These are phyloP conservation scores for Heritiera littoralis DNA, from an alignment of 345 rosid genomes.

Conservation along the genomic window DNA sequence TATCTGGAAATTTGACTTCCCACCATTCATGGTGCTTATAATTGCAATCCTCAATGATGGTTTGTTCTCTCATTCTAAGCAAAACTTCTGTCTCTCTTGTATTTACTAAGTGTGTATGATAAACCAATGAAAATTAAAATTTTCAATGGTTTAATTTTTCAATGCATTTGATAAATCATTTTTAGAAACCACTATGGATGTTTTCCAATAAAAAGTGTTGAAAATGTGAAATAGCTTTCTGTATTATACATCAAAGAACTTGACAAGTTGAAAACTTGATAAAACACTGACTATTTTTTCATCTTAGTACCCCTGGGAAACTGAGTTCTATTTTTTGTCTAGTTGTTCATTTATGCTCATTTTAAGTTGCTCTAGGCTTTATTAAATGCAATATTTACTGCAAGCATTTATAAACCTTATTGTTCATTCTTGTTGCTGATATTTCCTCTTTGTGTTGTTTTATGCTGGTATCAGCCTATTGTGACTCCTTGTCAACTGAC, in stretches of 20 bases:
- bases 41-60: conserved; percentile 98
- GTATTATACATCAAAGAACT: not conserved
- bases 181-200: not conserved
- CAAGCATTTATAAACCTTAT: not conserved
- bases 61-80: conserved; percentile 32
- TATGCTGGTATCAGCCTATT: not conserved
- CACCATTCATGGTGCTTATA: conserved; percentile 99
- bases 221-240: no score
- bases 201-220: not conserved
- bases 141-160: no score
- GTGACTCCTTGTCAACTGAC: conserved; percentile 23
- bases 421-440: conserved; percentile 1
- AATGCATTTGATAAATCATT: no score
- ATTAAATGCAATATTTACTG: not conserved
- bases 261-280: not conserved
- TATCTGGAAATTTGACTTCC: conserved; percentile 96
- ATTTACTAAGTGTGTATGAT: not conserved
- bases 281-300: not conserved
- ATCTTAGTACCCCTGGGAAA: not conserved
- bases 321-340: not conserved
- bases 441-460: not conserved
- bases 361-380: conserved; percentile 9
- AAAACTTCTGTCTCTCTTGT: not conserved
- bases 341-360: not conserved
- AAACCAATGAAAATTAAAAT: no score